Evolutionary conservation across 2,329 filamentous ascomycete genomes (phyloP).

Genomic region (Ophiostoma sp.): DNA sequence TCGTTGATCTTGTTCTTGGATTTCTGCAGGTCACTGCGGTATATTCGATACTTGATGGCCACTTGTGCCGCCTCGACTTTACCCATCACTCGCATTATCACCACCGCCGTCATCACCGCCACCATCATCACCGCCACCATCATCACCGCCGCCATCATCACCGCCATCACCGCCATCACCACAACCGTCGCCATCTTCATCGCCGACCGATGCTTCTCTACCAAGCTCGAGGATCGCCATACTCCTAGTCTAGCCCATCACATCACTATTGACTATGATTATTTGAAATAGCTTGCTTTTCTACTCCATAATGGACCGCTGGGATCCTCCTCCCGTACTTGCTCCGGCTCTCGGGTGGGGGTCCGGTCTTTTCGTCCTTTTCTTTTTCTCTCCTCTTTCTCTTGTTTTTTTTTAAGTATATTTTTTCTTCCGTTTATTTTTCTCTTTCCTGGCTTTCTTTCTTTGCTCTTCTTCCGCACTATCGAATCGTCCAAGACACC

Average conservation of each 20-base stretch:
- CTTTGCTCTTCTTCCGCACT: background rate
- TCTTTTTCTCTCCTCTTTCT: background rate
- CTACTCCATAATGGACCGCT: background rate
- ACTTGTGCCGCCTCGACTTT: background rate
- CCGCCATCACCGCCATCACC: background rate
- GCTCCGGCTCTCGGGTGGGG: background rate
- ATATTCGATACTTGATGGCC: background rate
- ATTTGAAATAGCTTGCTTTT: constrained; percentile 9
- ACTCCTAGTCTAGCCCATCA: background rate
- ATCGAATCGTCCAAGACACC: too few species aligned
- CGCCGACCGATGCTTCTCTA: too few species aligned
- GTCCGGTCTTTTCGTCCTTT: background rate
- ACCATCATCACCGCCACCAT: background rate
- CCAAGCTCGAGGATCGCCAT: constrained; percentile 7
- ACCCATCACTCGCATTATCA: background rate
- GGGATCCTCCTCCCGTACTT: constrained; percentile 3
- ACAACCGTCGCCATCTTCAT: background rate
- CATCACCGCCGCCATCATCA: background rate
- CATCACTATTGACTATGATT: background rate
- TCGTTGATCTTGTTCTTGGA: background rate
- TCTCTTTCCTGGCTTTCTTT: background rate
- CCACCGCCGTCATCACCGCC: background rate
- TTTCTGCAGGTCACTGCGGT: background rate
- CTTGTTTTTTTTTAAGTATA: background rate
- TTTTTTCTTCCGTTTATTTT: background rate